Base-by-base conservation (phyloP, 352 stramenopile species). In the Pythium insidiosum region DNA sequence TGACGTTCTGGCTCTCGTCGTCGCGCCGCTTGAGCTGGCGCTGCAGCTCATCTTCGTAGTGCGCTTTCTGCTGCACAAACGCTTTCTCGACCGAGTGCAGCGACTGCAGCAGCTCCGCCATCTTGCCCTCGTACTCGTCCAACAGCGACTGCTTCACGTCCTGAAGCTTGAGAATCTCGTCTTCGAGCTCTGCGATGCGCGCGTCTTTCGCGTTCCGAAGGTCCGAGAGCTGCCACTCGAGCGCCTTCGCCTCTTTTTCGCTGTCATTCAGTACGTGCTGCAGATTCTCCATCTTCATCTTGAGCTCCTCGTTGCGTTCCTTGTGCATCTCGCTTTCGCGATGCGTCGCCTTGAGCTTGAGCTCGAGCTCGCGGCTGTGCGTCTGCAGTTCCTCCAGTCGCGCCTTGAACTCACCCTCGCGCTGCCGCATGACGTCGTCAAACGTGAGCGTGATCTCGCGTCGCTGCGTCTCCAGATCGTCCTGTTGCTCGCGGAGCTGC, bases 71-170 rank as follows among this genome's bases (percentile, higher is more conserved):
- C 52, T 92, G 77, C 26, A 87, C 73, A 36, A 91, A 92, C 6
- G 77, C 75, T 38, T 79, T 82, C 58, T 92, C 77, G 9, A 94
- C 76, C 4, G 75, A 70, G 38, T 91, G 76, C 25, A 94, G 55
- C 36, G 71, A 86, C 49, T 88, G 73, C 41, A 91, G 34, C 12
- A 91, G 41, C 48, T 94, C 82, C 6, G 74, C 76, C 75, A 92
- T 91, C 48, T 92, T 92, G 10, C 46, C 61, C 49, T 94, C 82
- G 47, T 92, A 89, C 56, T 94, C 79, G 47, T 91, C 79, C 37
- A 92, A 44, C 18, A 94, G 49, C 22, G 69, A 58, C 36, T 92
- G 79, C 45, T 92, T 92, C 1, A 84, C 59, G 5, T 87, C 63
- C 36, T 86, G 68, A 4, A 92, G 36, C 30, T 68, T 67, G 0